These are phyloP conservation scores for Pseudozyma flocculosa DNA, from an alignment of 1,284 basidiomycete species.

Conservation along the genomic window DNA sequence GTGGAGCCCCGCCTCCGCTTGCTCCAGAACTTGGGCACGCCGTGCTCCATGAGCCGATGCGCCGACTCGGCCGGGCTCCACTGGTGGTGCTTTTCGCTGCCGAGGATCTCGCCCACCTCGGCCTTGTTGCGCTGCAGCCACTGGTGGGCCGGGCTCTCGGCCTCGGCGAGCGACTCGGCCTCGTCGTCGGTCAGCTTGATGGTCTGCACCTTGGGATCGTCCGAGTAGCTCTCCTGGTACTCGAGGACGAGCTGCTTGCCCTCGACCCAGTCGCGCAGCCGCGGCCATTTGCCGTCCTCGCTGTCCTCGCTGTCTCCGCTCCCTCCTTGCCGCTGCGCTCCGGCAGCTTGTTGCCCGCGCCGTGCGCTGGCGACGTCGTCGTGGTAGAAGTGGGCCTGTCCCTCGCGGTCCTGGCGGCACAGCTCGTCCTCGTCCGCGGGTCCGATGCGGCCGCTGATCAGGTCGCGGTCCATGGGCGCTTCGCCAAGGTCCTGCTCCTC, in stretches of 20 bases:
- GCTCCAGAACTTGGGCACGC: conserved; percentile 28
- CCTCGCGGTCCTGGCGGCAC: conserved; percentile 23
- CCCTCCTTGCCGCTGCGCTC: conserved; percentile 8
- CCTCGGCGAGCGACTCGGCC: conserved; percentile 17
- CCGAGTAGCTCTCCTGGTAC: conserved; percentile 36
- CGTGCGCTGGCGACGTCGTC: background rate
- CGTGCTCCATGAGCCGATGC: conserved; percentile 26
- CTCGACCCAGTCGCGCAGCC: conserved; percentile 50
- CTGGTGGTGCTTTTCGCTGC: conserved; percentile 20
- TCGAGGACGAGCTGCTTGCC: conserved; percentile 52
- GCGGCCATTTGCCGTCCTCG: conserved; percentile 35
- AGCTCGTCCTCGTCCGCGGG: conserved; percentile 32
- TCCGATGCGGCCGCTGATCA: conserved; percentile 21
- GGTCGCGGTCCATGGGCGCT: conserved; percentile 41
- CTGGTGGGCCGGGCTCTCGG: conserved; percentile 38
- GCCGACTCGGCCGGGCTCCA: conserved; percentile 38
- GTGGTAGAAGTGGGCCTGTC: conserved; percentile 12
- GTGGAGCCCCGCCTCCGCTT: conserved; percentile 5
- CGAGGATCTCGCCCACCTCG: conserved; percentile 34
- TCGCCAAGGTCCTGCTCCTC: conserved; percentile 40
- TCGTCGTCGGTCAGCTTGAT: conserved; percentile 45
- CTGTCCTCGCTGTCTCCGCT: background rate
- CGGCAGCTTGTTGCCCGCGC: background rate
- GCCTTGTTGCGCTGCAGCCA: conserved; percentile 41
- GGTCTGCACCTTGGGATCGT: conserved; percentile 46